These are phyloP conservation scores for Aspergillus neotritici DNA, from an alignment of 2,329 filamentous ascomycete genomes.

Conservation along the genomic window DNA sequence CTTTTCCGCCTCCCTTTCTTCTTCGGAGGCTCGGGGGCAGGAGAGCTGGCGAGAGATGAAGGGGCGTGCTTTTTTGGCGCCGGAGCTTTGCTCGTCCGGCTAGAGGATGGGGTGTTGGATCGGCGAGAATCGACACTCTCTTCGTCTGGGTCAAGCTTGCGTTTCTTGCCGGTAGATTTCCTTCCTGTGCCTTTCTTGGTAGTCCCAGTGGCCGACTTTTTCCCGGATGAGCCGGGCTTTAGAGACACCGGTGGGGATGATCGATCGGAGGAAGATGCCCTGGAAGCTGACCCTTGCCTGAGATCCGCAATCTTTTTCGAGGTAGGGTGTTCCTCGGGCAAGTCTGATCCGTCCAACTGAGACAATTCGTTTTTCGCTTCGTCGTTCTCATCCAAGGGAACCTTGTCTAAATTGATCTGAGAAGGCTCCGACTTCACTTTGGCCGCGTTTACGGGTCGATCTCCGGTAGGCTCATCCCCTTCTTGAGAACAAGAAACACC, in stretches of 20 bases:
- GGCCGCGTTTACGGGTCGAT: conserved; percentile 16
- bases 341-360: conserved; percentile 22
- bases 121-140: conserved; percentile 34
- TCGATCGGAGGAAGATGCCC: conserved; percentile 36
- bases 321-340: conserved; percentile 28
- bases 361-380: conserved; percentile 21
- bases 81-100: conserved; percentile 32
- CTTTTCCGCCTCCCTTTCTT: conserved; percentile 20
- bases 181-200: conserved; percentile 36
- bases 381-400: conserved; percentile 22
- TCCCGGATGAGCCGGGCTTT: conserved; percentile 27
- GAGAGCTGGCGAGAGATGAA: conserved; percentile 35
- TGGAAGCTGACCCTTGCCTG: conserved; percentile 32
- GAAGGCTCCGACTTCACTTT: conserved; percentile 34
- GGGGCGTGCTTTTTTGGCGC: conserved; percentile 35
- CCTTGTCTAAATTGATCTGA: conserved; percentile 24
- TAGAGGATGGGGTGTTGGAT: conserved; percentile 38
- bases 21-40: conserved; percentile 30
- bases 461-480: conserved; percentile 9
- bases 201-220: conserved; percentile 28
- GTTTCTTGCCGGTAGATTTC: conserved; percentile 38
- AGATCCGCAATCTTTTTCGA: conserved; percentile 37
- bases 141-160: conserved; percentile 34
- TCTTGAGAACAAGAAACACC: conserved; percentile 14
- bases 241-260: conserved; percentile 35